phyloP scores from a whole-genome alignment of 2,329 filamentous ascomycete genomes.

The Penicillium sp. region DNA sequence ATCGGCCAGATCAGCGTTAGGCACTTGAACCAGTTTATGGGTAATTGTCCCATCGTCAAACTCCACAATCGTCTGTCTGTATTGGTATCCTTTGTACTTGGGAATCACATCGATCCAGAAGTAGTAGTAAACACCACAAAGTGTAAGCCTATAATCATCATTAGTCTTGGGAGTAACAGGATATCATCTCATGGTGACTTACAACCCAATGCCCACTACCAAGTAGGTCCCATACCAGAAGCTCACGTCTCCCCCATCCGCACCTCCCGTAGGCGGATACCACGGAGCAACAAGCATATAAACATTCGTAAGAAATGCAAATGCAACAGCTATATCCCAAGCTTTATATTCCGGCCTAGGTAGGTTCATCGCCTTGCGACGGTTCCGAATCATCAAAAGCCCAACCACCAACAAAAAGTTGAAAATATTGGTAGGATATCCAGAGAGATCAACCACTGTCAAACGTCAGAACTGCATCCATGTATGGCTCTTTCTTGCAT shows the following conservation, averaged over 20 bases:
- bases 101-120: slow-evolving; percentile 57
- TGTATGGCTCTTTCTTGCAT: slow-evolving; percentile 6
- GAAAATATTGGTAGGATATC: neutral
- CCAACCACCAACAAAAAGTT: slow-evolving; percentile 23
- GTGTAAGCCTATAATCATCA: slow-evolving; percentile 41
- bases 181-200: neutral
- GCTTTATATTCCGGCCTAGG: slow-evolving; percentile 51
- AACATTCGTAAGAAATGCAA: slow-evolving; percentile 56
- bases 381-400: slow-evolving; percentile 53
- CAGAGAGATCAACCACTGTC: neutral
- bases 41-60: slow-evolving; percentile 48
- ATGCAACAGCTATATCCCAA: slow-evolving; percentile 55
- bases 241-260: slow-evolving; percentile 59
- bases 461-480: neutral
- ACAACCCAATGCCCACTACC: slow-evolving; percentile 53
- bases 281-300: slow-evolving; percentile 66
- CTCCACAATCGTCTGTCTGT: slow-evolving; percentile 52
- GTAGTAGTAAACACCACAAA: slow-evolving; percentile 55
- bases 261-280: slow-evolving; percentile 60
- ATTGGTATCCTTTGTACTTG: slow-evolving; percentile 48
- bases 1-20: slow-evolving; percentile 44
- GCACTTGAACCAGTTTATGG: slow-evolving; percentile 53
- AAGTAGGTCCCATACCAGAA: slow-evolving; percentile 71
- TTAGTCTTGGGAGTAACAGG: neutral
- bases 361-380: slow-evolving; percentile 49